Evolutionary conservation across 805 yeast species (phyloP).

Genomic region (Pichia cephalocereana): DNA sequence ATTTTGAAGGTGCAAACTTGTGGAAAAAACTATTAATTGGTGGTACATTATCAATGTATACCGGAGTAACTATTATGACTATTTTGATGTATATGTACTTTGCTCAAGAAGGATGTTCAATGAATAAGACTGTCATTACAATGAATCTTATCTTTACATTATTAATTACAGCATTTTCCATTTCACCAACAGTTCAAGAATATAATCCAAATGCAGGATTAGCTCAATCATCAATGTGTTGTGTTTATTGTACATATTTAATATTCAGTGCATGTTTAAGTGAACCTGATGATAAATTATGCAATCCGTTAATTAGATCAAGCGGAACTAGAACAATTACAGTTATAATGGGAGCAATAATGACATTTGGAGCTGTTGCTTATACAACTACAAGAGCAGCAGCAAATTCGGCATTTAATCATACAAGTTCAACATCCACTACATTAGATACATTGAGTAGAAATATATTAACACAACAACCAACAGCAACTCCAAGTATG

Average conservation of each 20-base stretch:
- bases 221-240: constrained; percentile 95
- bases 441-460: no score
- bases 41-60: constrained; percentile 82
- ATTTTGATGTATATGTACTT: constrained; percentile 75
- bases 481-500: constrained; percentile 51
- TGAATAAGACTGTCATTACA: constrained; percentile 83
- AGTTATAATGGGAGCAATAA: constrained; percentile 80
- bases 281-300: constrained; percentile 88
- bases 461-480: constrained; percentile 38
- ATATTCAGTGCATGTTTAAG: constrained; percentile 89
- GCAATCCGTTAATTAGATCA: constrained; percentile 88
- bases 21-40: constrained; percentile 81
- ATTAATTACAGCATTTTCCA: constrained; percentile 58
- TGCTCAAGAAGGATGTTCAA: constrained; percentile 70
- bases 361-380: constrained; percentile 91
- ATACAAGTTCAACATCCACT: constrained; percentile 11
- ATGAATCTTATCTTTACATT: constrained; percentile 61
- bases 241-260: constrained; percentile 84
- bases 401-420: constrained; percentile 59
- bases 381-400: constrained; percentile 98
- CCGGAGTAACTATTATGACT: constrained; percentile 63
- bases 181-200: constrained; percentile 81
- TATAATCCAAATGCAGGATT: constrained; percentile 91
- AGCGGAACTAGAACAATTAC: constrained; percentile 85
- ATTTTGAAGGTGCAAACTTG: constrained; percentile 35